Conservation (phyloP, 129 eudicot genomes). For the Lonicera japonica region DNA sequence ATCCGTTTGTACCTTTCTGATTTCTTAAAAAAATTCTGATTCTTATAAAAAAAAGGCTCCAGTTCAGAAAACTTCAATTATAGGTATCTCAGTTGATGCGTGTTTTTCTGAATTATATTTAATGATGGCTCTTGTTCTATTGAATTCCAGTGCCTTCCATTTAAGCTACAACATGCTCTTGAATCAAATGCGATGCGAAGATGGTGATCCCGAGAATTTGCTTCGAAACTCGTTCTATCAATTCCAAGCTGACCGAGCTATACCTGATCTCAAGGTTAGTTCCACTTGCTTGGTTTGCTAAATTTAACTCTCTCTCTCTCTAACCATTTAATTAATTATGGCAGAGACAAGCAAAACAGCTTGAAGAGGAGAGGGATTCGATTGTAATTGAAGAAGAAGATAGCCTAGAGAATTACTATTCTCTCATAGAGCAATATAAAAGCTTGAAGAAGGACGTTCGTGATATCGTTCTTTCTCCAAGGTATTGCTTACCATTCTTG, state of each 20-base stretch:
- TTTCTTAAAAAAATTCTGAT: too few relatives aligned
- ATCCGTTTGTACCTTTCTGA: too few relatives aligned
- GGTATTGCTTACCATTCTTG: constrained; percentile 87
- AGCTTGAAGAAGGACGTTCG: constrained; percentile 79
- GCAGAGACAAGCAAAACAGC: constrained; percentile 80
- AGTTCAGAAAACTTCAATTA: too few relatives aligned
- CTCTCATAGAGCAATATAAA: constrained; percentile 65
- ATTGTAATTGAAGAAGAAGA: constrained; percentile 85
- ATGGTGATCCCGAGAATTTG: constrained; percentile 91
- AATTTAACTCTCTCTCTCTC: not conserved
- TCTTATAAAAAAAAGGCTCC: too few relatives aligned
- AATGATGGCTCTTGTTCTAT: constrained; percentile 16
- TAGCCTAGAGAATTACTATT: constrained; percentile 81
- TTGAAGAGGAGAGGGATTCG: constrained; percentile 80
- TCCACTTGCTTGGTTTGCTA: not conserved
- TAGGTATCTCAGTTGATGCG: too few relatives aligned
- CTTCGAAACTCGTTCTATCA: constrained; percentile 96
- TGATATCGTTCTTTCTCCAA: constrained; percentile 68
- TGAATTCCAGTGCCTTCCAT: constrained; percentile 96
- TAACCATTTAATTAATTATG: constrained; percentile 2
- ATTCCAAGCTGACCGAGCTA: constrained; percentile 88
- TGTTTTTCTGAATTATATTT: too few relatives aligned
- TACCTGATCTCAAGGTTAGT: constrained; percentile 91
- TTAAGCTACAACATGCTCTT: constrained; percentile 97
- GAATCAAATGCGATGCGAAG: constrained; percentile 88